A percentile compares a stretch with the other conserved stretches of the same genome.
Conservation (phyloP, 768 basidiomycete genomes). For the Steccherinum ochraceum region DNA sequence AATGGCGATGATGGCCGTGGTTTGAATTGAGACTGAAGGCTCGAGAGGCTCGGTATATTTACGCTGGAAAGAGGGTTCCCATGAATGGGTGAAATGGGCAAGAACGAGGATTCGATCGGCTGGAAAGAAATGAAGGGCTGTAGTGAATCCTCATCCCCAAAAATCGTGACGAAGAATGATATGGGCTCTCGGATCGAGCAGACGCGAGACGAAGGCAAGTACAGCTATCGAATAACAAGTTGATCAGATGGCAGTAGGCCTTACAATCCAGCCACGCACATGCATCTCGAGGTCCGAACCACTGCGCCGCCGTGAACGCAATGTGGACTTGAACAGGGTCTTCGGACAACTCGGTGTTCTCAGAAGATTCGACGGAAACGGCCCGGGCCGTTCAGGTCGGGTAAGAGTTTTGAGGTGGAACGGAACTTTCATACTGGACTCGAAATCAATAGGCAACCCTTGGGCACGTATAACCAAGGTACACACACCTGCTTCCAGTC, state of each 20-base stretch:
- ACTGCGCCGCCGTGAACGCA: constrained; percentile 9
- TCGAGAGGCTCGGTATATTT: neutral
- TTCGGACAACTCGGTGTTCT: constrained; percentile 12
- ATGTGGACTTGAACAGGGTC: constrained; percentile 16
- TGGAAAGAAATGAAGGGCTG: constrained; percentile 15
- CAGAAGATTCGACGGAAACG: constrained; percentile 11
- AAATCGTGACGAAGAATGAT: constrained; percentile 19
- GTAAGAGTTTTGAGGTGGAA: constrained; percentile 14
- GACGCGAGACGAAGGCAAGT: constrained; percentile 18
- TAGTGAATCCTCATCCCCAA: constrained; percentile 17
- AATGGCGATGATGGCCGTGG: neutral
- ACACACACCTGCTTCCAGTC: constrained; percentile 9
- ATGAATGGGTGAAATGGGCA: constrained; percentile 12
- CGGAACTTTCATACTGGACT: constrained; percentile 14
- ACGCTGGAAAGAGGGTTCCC: constrained; percentile 4
- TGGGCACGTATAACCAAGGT: neutral
- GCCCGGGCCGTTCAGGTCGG: constrained; percentile 14
- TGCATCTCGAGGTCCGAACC: constrained; percentile 12
- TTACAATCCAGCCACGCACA: constrained; percentile 9
- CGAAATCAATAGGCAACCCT: neutral
- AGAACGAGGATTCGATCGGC: constrained; percentile 18
- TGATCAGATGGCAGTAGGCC: neutral
- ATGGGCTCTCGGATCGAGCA: constrained; percentile 20
- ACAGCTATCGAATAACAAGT: constrained; percentile 13
- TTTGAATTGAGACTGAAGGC: constrained; percentile 11